phyloP scores from a whole-genome alignment of 1,284 basidiomycete genomes.

The Ceraceosorus guamensis region DNA sequence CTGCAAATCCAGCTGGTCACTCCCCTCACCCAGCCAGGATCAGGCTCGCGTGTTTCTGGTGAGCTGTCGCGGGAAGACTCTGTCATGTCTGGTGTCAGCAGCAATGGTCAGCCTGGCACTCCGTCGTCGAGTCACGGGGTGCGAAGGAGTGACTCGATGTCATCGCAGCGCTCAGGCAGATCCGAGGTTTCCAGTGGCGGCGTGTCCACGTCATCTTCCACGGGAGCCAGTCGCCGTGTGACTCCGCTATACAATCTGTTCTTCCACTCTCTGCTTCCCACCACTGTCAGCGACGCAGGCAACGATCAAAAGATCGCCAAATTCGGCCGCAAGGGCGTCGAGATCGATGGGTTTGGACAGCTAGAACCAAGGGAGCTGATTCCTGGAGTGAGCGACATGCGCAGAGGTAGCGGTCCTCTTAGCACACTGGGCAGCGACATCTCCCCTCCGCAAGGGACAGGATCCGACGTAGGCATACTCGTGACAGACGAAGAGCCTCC shows the following conservation, averaged over 20 bases:
- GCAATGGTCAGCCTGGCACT: neutral
- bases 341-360: slow-evolving; percentile 48
- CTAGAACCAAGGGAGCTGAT: slow-evolving; percentile 43
- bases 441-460: neutral
- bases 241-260: slow-evolving; percentile 89
- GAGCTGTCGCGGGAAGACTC: slow-evolving; percentile 6
- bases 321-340: slow-evolving; percentile 67
- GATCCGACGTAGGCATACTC: slow-evolving; percentile 22
- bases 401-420: too few species aligned
- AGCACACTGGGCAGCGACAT: slow-evolving; percentile 6
- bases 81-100: neutral
- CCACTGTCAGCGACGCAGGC: slow-evolving; percentile 80
- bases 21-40: neutral
- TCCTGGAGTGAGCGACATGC: slow-evolving; percentile 25
- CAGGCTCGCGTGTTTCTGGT: neutral
- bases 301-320: slow-evolving; percentile 91
- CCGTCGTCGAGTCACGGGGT: neutral
- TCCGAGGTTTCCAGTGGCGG: slow-evolving; percentile 7
- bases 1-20: slow-evolving; percentile 82
- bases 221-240: slow-evolving; percentile 63
- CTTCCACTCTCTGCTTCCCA: slow-evolving; percentile 85
- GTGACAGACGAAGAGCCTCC: slow-evolving; percentile 21
- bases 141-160: slow-evolving; percentile 21
- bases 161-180: slow-evolving; percentile 15
- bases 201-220: slow-evolving; percentile 52